Evolutionary conservation across 306 rosid genomes (phyloP).

Genomic region (Medicago truncatula): MtrunA17r5.0-ANR NC_053046.1:10291501-10292000

Average conservation of each 20-base stretch:
- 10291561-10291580: conserved; percentile 1
- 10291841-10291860: conserved; percentile 13
- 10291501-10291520: conserved; percentile 16
- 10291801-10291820: not conserved
- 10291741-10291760: conserved; percentile 19
- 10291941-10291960: conserved; percentile 97
- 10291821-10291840: not conserved
- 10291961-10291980: conserved; percentile 91
- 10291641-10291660: not conserved
- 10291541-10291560: too few species aligned
- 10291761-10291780: not conserved
- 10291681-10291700: not conserved
- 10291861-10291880: conserved; percentile 44
- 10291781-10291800: not conserved
- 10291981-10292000: conserved; percentile 88
- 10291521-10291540: not conserved
- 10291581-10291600: conserved; percentile 19
- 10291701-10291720: conserved; percentile 17
- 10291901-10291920: conserved; percentile 94
- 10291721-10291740: conserved; percentile 2
- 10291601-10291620: not conserved
- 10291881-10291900: conserved; percentile 99
- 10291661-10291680: conserved; percentile 12
- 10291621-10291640: not conserved
- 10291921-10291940: conserved; percentile 91